These are phyloP conservation scores for Wickerhamiella parazyma DNA, from an alignment of 805 yeast species.

Conservation along the genomic window DNA sequence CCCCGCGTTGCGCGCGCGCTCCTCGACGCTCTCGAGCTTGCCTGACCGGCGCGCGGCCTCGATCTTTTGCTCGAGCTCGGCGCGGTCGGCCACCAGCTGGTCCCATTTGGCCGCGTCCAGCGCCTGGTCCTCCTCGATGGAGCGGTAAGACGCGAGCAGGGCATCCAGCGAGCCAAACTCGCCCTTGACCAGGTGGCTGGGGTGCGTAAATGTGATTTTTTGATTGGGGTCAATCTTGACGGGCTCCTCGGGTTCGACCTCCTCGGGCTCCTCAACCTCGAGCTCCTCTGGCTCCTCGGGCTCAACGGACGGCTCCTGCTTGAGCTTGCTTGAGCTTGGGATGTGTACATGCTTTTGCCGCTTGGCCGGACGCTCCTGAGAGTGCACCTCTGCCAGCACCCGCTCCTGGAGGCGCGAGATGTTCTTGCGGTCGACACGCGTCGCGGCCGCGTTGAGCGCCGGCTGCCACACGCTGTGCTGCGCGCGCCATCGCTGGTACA, in stretches of 20 bases:
- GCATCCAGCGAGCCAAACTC: constrained; percentile 29
- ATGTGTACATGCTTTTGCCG: neutral
- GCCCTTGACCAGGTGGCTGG: constrained; percentile 40
- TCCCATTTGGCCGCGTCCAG: constrained; percentile 22
- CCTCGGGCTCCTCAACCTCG: neutral
- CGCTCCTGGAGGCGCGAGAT: constrained; percentile 3
- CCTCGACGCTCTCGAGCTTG: constrained; percentile 21
- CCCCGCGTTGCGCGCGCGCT: constrained; percentile 14
- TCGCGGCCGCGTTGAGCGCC: constrained; percentile 11
- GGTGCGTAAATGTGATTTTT: constrained; percentile 35
- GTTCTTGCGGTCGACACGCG: constrained; percentile 14
- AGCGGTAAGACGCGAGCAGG: constrained; percentile 41
- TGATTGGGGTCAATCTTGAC: constrained; percentile 30
- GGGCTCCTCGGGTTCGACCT: neutral
- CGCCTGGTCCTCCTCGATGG: constrained; percentile 49
- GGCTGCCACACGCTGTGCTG: constrained; percentile 29
- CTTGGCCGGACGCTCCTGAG: neutral
- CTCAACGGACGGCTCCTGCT: neutral
- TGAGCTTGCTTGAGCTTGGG: neutral
- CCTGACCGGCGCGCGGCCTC: constrained; percentile 34
- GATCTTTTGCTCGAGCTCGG: constrained; percentile 30
- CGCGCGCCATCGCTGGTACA: constrained; percentile 23
- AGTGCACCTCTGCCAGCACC: neutral
- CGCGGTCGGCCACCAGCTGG: constrained; percentile 41
- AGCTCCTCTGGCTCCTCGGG: neutral